Base-by-base conservation (phyloP, 352 stramenopile species). In the Globisporangium lucens region DNA sequence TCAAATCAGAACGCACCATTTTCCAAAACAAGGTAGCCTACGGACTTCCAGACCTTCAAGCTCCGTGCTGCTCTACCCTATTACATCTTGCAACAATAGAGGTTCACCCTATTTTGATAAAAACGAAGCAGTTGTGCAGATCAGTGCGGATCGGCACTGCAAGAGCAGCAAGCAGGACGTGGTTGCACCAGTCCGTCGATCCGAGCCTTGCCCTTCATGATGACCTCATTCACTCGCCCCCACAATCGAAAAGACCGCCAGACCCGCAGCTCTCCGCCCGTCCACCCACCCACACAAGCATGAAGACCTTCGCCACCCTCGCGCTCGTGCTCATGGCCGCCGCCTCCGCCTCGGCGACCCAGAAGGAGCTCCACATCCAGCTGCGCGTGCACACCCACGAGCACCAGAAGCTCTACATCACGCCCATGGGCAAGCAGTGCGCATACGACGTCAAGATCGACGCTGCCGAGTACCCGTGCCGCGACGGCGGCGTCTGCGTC, bases 391-490 rank as follows among this genome's bases (percentile, higher is more conserved):
- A 73, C 33, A 61, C 29, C 55, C n/a, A 27, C 15, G 36, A n/a
- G 13, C 64, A 69, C 35, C 49, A 75, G 65, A 87, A 87, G 69
- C 75, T 90, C 61, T 84, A 83, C 73, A 73, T 90, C 61, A 85
- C 75, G 56, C 71, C 76, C 17, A 68, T 87, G 49, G 82, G 82
- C 66, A 35, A 80, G 20, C 82, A 85, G 63, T 89, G 82, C 71
- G 77, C 78, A 33, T 90, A 84, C 73, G 79, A 89, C 70, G 77
- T 60, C 63, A 79, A 71, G 53, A 74, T 84, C 43, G 79, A 88
- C 58, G 74, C 82, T 24, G 76, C 72, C 24, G 62, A 89, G 67
- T 89, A 90, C 58, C 82, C 79, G 49, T 90, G 82, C 69, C 66
- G 68, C 27, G 76, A 81, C 17, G 60, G 56, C 49, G 70, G 79